Evolutionary conservation across 2,329 filamentous ascomycete species (phyloP).

Genomic region (Claviceps lovelessii): DNA sequence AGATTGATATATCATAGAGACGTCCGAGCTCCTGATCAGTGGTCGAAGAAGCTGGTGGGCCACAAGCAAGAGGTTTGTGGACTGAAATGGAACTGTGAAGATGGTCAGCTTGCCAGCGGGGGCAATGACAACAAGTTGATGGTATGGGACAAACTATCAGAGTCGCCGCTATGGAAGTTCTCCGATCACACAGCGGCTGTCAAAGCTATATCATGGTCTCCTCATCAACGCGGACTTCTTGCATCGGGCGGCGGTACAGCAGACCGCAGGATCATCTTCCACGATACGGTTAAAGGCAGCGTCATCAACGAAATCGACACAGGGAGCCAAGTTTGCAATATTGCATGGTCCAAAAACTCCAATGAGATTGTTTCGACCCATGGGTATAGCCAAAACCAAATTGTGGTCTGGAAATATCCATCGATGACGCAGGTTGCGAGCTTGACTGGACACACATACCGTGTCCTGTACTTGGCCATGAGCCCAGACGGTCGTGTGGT

Average conservation of each 20-base stretch:
- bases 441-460: slow-evolving; percentile 89
- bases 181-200: slow-evolving; percentile 90
- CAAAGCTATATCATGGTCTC: slow-evolving; percentile 96
- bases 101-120: slow-evolving; percentile 84
- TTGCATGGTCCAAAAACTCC: slow-evolving; percentile 93
- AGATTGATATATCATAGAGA: slow-evolving; percentile 90
- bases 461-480: slow-evolving; percentile 93
- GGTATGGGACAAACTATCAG: slow-evolving; percentile 94
- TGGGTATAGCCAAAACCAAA: slow-evolving; percentile 95
- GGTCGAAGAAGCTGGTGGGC: slow-evolving; percentile 70
- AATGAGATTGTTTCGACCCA: slow-evolving; percentile 97
- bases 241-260: slow-evolving; percentile 92
- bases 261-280: slow-evolving; percentile 93
- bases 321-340: slow-evolving; percentile 95
- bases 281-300: slow-evolving; percentile 78
- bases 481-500: slow-evolving; percentile 88
- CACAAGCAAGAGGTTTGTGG: slow-evolving; percentile 98
- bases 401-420: slow-evolving; percentile 98
- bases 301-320: slow-evolving; percentile 84
- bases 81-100: slow-evolving; percentile 91
- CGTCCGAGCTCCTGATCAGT: slow-evolving; percentile 83
- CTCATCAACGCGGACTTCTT: slow-evolving; percentile 85
- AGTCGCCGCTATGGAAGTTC: slow-evolving; percentile 85
- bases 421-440: slow-evolving; percentile 95
- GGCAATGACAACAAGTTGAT: slow-evolving; percentile 98